These are phyloP conservation scores for Aspergillus melleus DNA, from an alignment of 2,329 filamentous ascomycete genomes.

Conservation along the genomic window DNA sequence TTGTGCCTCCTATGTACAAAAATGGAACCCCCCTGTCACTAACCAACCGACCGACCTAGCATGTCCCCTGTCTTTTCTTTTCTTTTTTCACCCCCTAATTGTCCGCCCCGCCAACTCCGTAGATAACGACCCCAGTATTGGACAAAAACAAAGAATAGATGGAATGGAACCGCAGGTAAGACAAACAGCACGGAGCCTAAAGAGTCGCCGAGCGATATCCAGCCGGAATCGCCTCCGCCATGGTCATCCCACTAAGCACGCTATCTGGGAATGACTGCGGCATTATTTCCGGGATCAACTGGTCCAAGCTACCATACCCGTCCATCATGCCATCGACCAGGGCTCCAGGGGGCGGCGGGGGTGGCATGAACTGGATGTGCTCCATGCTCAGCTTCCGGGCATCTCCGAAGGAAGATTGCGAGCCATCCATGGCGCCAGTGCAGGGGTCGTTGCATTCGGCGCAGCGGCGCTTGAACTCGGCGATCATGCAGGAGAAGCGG, in stretches of 20 bases:
- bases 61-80: too few species aligned
- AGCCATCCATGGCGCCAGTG: constrained; percentile 9
- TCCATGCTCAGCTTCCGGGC: constrained; percentile 23
- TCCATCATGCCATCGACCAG: constrained; percentile 27
- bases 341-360: neutral
- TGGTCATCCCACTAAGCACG: constrained; percentile 11
- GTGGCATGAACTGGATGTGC: constrained; percentile 23
- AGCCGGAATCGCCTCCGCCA: constrained; percentile 6
- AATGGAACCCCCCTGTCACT: too few species aligned
- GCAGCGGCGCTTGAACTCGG: constrained; percentile 32
- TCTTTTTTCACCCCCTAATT: too few species aligned
- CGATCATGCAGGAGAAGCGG: constrained; percentile 32
- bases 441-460: constrained; percentile 22
- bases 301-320: constrained; percentile 25
- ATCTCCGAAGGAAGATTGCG: constrained; percentile 18
- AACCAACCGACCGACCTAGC: too few species aligned
- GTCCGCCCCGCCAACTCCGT: too few species aligned
- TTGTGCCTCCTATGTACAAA: too few species aligned
- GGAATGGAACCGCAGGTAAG: too few species aligned
- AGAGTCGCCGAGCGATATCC: constrained; percentile 9
- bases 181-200: neutral
- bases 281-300: constrained; percentile 24
- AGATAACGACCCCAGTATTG: too few species aligned
- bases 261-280: constrained; percentile 13
- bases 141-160: too few species aligned